Percentiles rank a stretch among this genome's conserved stretches.
These are phyloP conservation scores for Micractinium sp. DNA, from an alignment of 139 green algal species.

Conservation along the genomic window DNA sequence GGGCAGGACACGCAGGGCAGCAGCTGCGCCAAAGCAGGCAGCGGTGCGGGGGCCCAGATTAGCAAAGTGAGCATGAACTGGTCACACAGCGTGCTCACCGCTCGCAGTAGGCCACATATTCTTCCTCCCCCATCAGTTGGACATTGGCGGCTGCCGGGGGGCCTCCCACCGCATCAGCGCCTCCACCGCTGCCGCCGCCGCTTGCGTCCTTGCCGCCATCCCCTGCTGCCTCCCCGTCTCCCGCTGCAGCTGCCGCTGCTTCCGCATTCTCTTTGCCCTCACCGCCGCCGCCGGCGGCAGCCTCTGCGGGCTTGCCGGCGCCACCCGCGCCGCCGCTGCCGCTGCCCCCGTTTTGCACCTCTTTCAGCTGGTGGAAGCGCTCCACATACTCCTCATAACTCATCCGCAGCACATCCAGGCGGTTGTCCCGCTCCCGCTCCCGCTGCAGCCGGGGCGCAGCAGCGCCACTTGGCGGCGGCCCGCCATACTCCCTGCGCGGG, in stretches of 20 bases:
- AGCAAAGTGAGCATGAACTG: no score
- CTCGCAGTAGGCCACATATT: constrained; percentile 35
- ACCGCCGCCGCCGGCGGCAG: background rate
- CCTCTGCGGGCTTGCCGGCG: background rate
- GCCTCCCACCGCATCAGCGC: background rate
- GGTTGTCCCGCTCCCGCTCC: background rate
- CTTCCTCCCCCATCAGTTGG: constrained; percentile 32
- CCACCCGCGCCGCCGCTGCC: background rate
- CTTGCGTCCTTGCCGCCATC: background rate
- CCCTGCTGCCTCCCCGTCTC: background rate
- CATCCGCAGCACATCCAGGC: constrained; percentile 53
- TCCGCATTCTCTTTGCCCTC: background rate
- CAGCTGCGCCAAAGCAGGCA: background rate
- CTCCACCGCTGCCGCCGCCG: background rate
- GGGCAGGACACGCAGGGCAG: background rate
- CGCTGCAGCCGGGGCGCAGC: no score
- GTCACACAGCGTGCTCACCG: background rate
- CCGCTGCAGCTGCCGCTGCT: background rate
- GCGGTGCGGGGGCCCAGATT: background rate
- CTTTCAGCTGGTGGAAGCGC: constrained; percentile 49
- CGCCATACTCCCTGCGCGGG: background rate
- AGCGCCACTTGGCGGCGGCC: background rate
- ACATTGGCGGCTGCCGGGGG: background rate
- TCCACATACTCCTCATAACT: constrained; percentile 63
- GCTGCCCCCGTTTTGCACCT: background rate